phyloP scores from a whole-genome alignment of 257 asterid species.

The Nicotiana knightiana region DNA sequence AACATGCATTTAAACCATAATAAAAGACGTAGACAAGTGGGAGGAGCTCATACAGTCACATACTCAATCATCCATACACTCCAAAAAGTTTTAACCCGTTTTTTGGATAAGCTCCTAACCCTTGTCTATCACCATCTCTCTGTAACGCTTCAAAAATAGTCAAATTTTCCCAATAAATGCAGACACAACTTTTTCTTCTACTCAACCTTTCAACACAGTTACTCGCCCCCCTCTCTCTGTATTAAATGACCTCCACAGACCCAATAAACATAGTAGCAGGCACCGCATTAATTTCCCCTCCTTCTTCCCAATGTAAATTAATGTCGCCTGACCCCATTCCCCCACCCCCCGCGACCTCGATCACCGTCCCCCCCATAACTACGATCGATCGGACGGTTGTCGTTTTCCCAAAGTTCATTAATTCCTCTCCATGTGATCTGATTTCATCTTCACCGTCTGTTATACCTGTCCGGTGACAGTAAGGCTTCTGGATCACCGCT shows the following conservation, averaged over 20 bases:
- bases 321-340: slow-evolving; percentile 5
- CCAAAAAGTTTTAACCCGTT: too few species aligned
- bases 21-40: too few species aligned
- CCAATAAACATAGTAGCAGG: neutral
- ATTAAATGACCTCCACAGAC: slow-evolving; percentile 18
- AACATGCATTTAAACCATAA: too few species aligned
- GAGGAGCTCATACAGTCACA: too few species aligned
- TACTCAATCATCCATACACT: too few species aligned
- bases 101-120: neutral
- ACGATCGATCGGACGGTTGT: slow-evolving; percentile 1
- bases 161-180: slow-evolving; percentile 15
- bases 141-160: neutral
- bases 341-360: neutral
- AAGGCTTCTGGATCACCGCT: slow-evolving; percentile 98
- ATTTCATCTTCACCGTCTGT: slow-evolving; percentile 49
- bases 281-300: slow-evolving; percentile 11
- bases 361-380: neutral
- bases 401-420: neutral
- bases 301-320: slow-evolving; percentile 14
- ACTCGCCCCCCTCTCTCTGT: neutral
- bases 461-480: slow-evolving; percentile 83
- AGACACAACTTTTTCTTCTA: neutral
- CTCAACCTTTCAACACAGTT: neutral
- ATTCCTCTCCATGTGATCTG: slow-evolving; percentile 46
- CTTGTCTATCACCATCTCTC: neutral